A percentile compares a stretch with the other conserved stretches of the same genome.
Evolutionary conservation across 768 basidiomycete genomes (phyloP).

Genomic region (Mycena crocata): DNA sequence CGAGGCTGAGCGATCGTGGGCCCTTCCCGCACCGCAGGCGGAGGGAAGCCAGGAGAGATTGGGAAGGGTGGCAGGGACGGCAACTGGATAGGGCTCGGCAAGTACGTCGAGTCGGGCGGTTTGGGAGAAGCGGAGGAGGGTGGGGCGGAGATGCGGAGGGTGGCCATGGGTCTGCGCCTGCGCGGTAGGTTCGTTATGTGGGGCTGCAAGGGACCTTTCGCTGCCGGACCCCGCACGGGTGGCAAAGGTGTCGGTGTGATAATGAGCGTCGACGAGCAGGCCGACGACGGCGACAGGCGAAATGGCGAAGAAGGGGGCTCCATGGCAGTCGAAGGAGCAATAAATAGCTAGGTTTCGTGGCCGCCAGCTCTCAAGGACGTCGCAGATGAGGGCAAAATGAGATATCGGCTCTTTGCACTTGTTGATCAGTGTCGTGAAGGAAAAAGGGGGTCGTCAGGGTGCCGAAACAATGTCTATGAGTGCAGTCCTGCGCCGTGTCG

Average conservation of each 20-base stretch:
- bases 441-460: conserved; percentile 2
- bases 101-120: neutral
- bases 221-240: conserved; percentile 11
- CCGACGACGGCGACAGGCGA: neutral
- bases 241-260: conserved; percentile 12
- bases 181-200: conserved; percentile 26
- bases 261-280: conserved; percentile 20
- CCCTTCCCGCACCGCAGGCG: neutral
- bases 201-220: conserved; percentile 20
- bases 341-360: neutral
- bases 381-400: neutral
- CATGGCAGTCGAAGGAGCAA: neutral
- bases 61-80: conserved; percentile 13
- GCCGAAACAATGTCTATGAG: neutral
- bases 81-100: neutral
- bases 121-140: neutral
- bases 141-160: conserved; percentile 6
- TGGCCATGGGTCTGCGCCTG: neutral
- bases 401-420: neutral
- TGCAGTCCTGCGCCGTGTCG: neutral
- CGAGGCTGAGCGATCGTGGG: neutral
- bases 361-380: neutral
- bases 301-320: conserved; percentile 8
- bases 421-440: conserved; percentile 4
- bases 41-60: neutral